Evolutionary conservation across 148 eudicot genomes (phyloP).

Genomic region (Agrostemma githago): DNA sequence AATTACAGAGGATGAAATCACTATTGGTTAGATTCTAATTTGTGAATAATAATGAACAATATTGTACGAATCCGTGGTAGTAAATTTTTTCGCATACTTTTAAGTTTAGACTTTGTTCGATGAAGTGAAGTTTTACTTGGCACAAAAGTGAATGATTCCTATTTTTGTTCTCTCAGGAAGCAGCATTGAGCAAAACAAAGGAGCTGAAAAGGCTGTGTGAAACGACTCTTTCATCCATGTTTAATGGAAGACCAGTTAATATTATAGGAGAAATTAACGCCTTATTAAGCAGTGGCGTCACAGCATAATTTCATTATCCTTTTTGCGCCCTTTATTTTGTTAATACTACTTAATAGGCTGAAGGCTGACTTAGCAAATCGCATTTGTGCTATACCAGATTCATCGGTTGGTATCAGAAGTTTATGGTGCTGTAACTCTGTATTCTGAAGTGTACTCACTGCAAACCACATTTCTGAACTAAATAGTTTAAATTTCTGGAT

Average conservation of each 20-base stretch:
- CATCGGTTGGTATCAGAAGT: background rate
- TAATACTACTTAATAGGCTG: slow-evolving; percentile 6
- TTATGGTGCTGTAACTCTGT: slow-evolving; percentile 10
- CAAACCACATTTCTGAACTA: too few relatives aligned
- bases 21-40: background rate
- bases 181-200: slow-evolving; percentile 65
- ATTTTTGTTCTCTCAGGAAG: slow-evolving; percentile 57
- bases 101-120: background rate
- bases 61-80: too few relatives aligned
- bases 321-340: background rate
- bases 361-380: slow-evolving; percentile 11
- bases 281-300: slow-evolving; percentile 43
- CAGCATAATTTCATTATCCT: slow-evolving; percentile 26
- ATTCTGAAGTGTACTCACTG: background rate
- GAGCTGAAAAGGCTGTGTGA: slow-evolving; percentile 91
- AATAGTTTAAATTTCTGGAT: background rate
- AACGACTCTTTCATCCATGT: slow-evolving; percentile 73
- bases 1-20: background rate
- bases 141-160: background rate
- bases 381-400: background rate
- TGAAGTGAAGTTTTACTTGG: background rate
- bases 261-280: slow-evolving; percentile 81
- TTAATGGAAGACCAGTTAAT: slow-evolving; percentile 88
- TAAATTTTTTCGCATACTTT: background rate
- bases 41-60: too few relatives aligned